phyloP scores from a whole-genome alignment of 2,329 filamentous ascomycete genomes.

The Phaeosphaeria sp. region DNA sequence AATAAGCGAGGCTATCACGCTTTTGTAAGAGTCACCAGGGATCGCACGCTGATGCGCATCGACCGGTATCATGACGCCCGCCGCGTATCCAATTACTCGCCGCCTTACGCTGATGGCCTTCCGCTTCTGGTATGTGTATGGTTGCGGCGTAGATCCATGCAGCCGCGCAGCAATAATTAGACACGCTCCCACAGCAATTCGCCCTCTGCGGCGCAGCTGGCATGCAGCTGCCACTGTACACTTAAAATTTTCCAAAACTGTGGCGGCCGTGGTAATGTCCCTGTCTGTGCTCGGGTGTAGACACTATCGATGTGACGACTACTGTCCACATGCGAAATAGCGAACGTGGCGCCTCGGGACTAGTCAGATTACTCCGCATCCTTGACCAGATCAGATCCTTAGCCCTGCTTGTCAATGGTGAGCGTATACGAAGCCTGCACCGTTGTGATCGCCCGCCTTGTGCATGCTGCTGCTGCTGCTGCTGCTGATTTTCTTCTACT shows the following conservation, averaged over 20 bases:
- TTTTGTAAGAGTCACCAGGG: slow-evolving; percentile 14
- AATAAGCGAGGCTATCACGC: slow-evolving; percentile 20
- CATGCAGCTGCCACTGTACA: not conserved
- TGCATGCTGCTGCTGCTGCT: not conserved
- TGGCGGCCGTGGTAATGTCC: slow-evolving; percentile 13
- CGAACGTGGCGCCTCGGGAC: not conserved
- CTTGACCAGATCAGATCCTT: not conserved
- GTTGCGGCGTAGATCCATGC: not conserved
- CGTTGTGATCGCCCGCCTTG: not conserved
- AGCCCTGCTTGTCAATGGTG: not conserved
- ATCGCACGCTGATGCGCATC: slow-evolving; percentile 20
- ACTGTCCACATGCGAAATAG: not conserved
- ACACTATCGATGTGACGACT: slow-evolving; percentile 14
- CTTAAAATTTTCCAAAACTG: not conserved
- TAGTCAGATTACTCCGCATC: not conserved
- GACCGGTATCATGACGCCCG: slow-evolving; percentile 23
- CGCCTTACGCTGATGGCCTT: not conserved
- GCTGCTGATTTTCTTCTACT: no score
- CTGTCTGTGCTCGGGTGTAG: slow-evolving; percentile 13
- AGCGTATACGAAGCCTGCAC: not conserved
- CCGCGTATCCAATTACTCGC: not conserved
- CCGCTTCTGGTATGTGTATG: not conserved
- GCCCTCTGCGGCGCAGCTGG: not conserved
- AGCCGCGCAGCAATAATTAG: not conserved
- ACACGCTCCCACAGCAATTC: not conserved